Evolutionary conservation across 2,329 filamentous ascomycete genomes (phyloP).

Genomic region (Penicillium palitans): DNA sequence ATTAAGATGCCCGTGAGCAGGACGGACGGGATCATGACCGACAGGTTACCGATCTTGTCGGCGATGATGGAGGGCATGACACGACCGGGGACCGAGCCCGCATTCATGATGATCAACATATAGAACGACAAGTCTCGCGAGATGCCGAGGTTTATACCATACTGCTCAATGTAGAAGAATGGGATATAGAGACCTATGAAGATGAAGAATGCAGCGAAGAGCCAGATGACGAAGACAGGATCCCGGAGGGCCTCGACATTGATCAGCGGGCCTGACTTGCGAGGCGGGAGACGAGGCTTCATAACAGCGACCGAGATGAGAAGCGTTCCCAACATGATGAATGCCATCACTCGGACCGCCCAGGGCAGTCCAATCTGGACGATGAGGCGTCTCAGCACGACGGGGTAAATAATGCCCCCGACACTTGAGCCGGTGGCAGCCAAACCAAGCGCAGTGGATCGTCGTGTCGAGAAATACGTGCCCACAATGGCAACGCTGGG

Average conservation of each 20-base stretch:
- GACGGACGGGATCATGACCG: not conserved
- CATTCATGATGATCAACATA: not conserved
- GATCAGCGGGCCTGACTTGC: not conserved
- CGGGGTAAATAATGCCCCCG: constrained; percentile 49
- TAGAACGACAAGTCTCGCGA: not conserved
- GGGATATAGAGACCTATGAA: not conserved
- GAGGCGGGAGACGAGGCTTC: not conserved
- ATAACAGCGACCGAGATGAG: not conserved
- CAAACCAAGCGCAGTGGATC: constrained; percentile 42
- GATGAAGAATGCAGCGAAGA: not conserved
- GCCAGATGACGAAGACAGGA: not conserved
- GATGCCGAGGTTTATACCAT: not conserved
- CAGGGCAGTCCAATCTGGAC: not conserved
- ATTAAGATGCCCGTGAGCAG: not conserved
- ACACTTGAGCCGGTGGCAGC: constrained; percentile 42
- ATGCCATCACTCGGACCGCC: not conserved
- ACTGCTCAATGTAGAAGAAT: not conserved
- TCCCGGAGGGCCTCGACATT: not conserved
- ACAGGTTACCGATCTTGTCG: not conserved
- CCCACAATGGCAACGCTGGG: constrained; percentile 42
- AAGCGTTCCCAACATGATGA: constrained; percentile 1
- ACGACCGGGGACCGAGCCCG: not conserved
- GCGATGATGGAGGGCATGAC: not conserved
- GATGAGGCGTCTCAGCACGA: constrained; percentile 34
- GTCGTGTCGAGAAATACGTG: constrained; percentile 46